phyloP scores from a whole-genome alignment of 2,329 filamentous ascomycete species.

The Microsporum ferrugineum region DNA sequence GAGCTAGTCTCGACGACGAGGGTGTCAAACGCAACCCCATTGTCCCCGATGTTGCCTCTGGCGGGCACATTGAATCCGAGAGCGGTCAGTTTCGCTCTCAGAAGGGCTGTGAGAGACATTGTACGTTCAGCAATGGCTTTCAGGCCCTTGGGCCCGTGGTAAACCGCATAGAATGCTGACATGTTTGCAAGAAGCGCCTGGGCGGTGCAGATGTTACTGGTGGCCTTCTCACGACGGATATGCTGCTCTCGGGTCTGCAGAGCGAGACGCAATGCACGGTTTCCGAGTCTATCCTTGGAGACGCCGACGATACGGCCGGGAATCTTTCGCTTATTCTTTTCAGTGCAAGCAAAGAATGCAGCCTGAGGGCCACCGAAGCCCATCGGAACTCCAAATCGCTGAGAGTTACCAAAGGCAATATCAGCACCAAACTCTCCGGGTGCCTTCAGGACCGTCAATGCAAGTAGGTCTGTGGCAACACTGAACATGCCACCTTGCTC shows the following conservation, averaged over 20 bases:
- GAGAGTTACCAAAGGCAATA: constrained; percentile 85
- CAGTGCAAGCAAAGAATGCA: constrained; percentile 84
- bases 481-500: constrained; percentile 66
- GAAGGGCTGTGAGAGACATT: constrained; percentile 56
- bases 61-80: constrained; percentile 54
- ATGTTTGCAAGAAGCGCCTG: constrained; percentile 92
- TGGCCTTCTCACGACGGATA: constrained; percentile 90
- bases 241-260: constrained; percentile 93
- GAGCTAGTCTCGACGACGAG: constrained; percentile 53
- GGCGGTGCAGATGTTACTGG: constrained; percentile 93
- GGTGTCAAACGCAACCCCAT: constrained; percentile 64
- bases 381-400: constrained; percentile 83
- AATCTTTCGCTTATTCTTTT: constrained; percentile 89
- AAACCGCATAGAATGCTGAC: constrained; percentile 87
- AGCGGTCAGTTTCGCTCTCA: constrained; percentile 53
- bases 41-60: constrained; percentile 45
- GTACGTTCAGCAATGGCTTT: constrained; percentile 71
- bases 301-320: constrained; percentile 82
- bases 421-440: constrained; percentile 93
- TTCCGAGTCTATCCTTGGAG: constrained; percentile 78
- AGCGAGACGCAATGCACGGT: constrained; percentile 68
- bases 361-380: constrained; percentile 92
- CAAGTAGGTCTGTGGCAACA: constrained; percentile 79
- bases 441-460: constrained; percentile 74
- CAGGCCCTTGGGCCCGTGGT: constrained; percentile 77